Base-by-base conservation (phyloP, 2,329 filamentous ascomycete genomes). In the Herpotrichia juniperi region DNA sequence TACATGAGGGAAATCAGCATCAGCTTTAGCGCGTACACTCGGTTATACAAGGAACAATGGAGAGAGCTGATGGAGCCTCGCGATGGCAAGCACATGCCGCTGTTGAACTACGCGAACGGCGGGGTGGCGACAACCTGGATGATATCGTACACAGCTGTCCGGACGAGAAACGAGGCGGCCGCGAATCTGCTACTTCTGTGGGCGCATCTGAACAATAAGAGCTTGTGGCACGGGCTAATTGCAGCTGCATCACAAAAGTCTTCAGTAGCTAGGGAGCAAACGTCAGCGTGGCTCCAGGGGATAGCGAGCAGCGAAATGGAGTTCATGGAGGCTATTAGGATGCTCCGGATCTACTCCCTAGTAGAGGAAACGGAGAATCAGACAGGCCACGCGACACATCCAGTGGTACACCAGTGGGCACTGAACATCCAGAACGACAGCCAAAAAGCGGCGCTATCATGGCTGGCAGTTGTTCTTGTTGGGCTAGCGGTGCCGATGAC, bases 141-240 rank as follows among this genome's bases (percentile, higher is more conserved):
- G 17, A 51, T 59, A 12, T 63, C 53, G 16, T 61, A 48, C 48
- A 46, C 40, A 19, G 53, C 55, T 35, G 54, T 61, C 26, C 45
- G 49, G 40, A 31, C 30, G 39, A 57, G 42, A 35, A 51, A 54
- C 35, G 40, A 57, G 46, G 46, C 32, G 5, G 59, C 58, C 8
- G 62, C 58, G 12, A 61, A 65, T 21, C 46, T 66, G 25, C 58
- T 66, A 16, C 62, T 61, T 30, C 51, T 65, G 17, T 42, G 39
- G 39, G 39, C 39, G 21, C 39, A 42, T 25, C 21, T 42, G 22
- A 19, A 42, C 39, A 62, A 62, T 26, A 57, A 56, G 48, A 51
- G 53, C 45, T 40, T 66, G 25, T 62, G 57, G 53, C 42, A 58
- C 39, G 57, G 45, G 17, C 42, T 64, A 31, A 42, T 65, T 16